Evolutionary conservation across 768 basidiomycete species (phyloP).

Genomic region (Tricholoma furcatifolium): DNA sequence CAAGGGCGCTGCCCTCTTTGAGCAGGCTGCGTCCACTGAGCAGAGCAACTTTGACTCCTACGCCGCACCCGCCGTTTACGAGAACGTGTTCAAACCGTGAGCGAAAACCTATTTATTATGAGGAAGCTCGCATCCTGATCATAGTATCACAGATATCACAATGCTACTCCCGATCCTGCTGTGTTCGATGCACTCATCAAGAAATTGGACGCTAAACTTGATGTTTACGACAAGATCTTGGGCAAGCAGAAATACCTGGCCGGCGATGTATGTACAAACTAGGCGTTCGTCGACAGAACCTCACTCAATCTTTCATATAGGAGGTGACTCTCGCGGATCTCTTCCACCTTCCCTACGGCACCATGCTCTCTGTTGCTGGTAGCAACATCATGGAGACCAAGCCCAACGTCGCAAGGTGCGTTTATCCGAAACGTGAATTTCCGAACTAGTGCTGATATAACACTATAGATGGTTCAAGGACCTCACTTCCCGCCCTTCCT

Average conservation of each 20-base stretch:
- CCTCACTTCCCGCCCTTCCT: conserved; percentile 41
- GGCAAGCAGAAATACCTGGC: conserved; percentile 43
- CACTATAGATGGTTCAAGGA: conserved; percentile 47
- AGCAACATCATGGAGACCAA: conserved; percentile 24
- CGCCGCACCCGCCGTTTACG: conserved; percentile 30
- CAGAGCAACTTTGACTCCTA: conserved; percentile 39
- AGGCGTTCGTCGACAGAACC: background rate
- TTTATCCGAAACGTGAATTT: background rate
- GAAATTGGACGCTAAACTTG: conserved; percentile 31
- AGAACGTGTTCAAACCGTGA: conserved; percentile 47
- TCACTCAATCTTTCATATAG: conserved; percentile 6
- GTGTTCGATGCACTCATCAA: conserved; percentile 20
- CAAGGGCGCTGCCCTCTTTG: conserved; percentile 34
- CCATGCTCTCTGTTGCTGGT: conserved; percentile 15
- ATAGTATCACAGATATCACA: background rate
- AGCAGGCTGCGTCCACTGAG: conserved; percentile 45
- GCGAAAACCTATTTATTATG: conserved; percentile 10
- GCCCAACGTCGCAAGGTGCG: conserved; percentile 41
- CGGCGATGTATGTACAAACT: conserved; percentile 37
- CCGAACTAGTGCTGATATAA: background rate
- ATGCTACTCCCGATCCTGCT: conserved; percentile 14
- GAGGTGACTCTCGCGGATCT: conserved; percentile 37
- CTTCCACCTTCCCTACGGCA: conserved; percentile 37
- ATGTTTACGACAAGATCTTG: conserved; percentile 44
- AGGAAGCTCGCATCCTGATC: background rate